These are phyloP conservation scores for Neonectria sp. DNA, from an alignment of 2,329 filamentous ascomycete species.

Conservation along the genomic window DNA sequence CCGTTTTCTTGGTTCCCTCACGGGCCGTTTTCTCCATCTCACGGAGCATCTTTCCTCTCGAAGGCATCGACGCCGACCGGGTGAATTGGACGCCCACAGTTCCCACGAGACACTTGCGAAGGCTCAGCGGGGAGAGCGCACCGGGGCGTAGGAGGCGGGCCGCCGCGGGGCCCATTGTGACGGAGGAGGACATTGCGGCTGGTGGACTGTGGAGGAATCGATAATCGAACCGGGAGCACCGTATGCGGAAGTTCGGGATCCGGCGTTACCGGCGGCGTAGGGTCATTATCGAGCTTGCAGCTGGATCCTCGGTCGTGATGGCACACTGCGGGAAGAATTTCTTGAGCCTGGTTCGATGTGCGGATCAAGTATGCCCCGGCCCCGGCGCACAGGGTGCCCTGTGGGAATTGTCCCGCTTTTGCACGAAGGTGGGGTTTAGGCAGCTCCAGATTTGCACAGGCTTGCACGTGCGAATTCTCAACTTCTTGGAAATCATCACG, in stretches of 20 bases:
- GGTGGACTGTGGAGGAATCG: not conserved
- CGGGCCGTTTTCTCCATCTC: slow-evolving; percentile 48
- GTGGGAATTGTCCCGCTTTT: slow-evolving; percentile 4
- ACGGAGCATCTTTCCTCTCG: slow-evolving; percentile 44
- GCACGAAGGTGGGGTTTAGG: slow-evolving; percentile 1
- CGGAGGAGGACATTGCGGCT: slow-evolving; percentile 37
- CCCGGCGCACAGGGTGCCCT: not conserved
- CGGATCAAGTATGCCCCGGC: slow-evolving; percentile 42
- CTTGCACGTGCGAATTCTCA: slow-evolving; percentile 30
- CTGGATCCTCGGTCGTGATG: slow-evolving; percentile 23
- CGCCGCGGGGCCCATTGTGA: slow-evolving; percentile 35
- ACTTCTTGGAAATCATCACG: slow-evolving; percentile 13
- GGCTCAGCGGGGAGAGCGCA: slow-evolving; percentile 22
- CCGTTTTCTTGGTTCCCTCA: slow-evolving; percentile 43
- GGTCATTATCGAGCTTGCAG: slow-evolving; percentile 44
- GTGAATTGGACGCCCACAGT: slow-evolving; percentile 41
- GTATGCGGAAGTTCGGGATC: slow-evolving; percentile 22
- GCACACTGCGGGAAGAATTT: slow-evolving; percentile 42
- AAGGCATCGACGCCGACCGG: slow-evolving; percentile 48
- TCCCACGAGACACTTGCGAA: slow-evolving; percentile 39
- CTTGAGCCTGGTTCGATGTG: slow-evolving; percentile 41
- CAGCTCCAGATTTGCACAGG: slow-evolving; percentile 20
- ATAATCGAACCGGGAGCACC: slow-evolving; percentile 1
- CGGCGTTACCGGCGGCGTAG: slow-evolving; percentile 45
- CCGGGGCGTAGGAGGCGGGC: slow-evolving; percentile 41